Percentiles rank a stretch among this genome's conserved stretches.
phyloP scores from a whole-genome alignment of 345 rosid species.

The Erodium maritimum region DNA sequence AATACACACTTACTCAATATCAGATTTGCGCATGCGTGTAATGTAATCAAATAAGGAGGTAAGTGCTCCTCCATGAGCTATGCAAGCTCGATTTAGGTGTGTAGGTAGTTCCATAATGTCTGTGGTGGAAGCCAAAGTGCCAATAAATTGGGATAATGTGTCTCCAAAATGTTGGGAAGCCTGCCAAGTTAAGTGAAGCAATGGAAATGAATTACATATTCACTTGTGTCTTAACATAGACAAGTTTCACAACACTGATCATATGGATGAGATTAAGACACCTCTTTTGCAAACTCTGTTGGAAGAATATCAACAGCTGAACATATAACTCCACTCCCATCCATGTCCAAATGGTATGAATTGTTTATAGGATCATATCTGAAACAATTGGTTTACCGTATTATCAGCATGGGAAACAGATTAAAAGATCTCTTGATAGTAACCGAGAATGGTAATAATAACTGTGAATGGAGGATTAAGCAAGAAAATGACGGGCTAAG shows the following conservation, averaged over 20 bases:
- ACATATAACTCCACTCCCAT: conserved; percentile 67
- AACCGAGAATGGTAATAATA: too few relatives aligned
- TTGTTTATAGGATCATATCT: conserved; percentile 52
- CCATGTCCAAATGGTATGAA: conserved; percentile 69
- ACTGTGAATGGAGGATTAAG: background rate
- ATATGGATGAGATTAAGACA: conserved; percentile 12
- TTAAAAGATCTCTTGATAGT: too few relatives aligned
- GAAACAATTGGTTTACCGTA: conserved; percentile 6
- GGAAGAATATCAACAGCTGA: conserved; percentile 86
- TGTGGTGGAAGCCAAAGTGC: conserved; percentile 54
- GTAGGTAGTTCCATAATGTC: conserved; percentile 48
- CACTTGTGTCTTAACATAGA: background rate
- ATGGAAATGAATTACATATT: background rate
- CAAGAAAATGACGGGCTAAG: background rate
- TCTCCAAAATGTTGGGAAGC: conserved; percentile 93
- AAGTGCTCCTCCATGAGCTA: conserved; percentile 58
- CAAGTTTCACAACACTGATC: background rate
- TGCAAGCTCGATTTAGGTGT: conserved; percentile 78
- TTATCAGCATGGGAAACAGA: background rate
- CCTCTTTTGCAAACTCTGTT: conserved; percentile 95
- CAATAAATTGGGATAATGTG: conserved; percentile 59
- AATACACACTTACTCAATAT: conserved; percentile 63
- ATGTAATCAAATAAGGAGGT: conserved; percentile 67
- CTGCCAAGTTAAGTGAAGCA: conserved; percentile 18
- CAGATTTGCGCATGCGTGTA: conserved; percentile 72